These are phyloP conservation scores for Hanseniaspora uvarum DNA, from an alignment of 1,139 yeast species.

Conservation along the genomic window DNA sequence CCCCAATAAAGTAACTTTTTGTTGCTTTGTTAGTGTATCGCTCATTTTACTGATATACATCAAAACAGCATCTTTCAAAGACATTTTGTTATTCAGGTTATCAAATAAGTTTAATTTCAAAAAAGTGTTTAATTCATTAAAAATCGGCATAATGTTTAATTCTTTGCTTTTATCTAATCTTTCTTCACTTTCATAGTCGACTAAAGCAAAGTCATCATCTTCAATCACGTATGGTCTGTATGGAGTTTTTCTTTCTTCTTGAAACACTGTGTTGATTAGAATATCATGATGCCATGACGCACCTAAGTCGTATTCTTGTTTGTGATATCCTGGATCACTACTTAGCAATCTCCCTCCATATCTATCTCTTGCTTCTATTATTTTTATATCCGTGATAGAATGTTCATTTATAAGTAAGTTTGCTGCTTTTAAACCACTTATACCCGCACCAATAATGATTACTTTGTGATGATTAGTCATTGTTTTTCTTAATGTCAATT, in stretches of 20 bases:
- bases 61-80: constrained; percentile 43
- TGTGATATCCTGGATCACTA: constrained; percentile 29
- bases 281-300: constrained; percentile 90
- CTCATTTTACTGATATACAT: constrained; percentile 41
- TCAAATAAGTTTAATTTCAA: constrained; percentile 27
- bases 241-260: constrained; percentile 36
- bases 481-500: too few relatives aligned
- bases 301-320: constrained; percentile 54
- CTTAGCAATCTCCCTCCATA: constrained; percentile 53
- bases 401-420: constrained; percentile 38
- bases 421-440: constrained; percentile 73
- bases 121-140: constrained; percentile 45
- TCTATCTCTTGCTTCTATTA: constrained; percentile 50
- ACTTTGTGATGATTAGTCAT: constrained; percentile 20
- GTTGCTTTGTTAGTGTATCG: constrained; percentile 42
- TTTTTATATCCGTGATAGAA: constrained; percentile 38
- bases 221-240: constrained; percentile 33
- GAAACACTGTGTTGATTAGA: constrained; percentile 52
- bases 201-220: constrained; percentile 35
- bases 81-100: constrained; percentile 31
- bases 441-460: constrained; percentile 69
- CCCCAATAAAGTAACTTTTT: constrained; percentile 43
- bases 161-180: constrained; percentile 28
- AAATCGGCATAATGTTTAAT: constrained; percentile 38
- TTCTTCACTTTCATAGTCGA: constrained; percentile 29